Evolutionary conservation across 768 basidiomycete genomes (phyloP).

Genomic region (Serendipita sp.): DNA sequence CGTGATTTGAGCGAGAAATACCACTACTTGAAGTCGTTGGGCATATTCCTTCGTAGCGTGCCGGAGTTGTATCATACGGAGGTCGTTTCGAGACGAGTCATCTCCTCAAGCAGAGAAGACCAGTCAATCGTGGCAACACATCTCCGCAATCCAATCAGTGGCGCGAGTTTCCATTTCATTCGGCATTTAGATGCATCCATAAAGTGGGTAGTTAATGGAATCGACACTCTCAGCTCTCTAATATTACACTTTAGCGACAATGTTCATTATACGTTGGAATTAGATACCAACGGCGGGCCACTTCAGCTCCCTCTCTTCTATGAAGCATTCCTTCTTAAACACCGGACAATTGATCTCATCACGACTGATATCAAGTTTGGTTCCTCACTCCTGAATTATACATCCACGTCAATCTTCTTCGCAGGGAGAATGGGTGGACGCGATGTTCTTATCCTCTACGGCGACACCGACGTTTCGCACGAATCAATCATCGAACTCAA

Average conservation of each 20-base stretch:
- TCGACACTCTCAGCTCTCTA: background rate
- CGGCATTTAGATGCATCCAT: conserved; percentile 48
- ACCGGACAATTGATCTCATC: conserved; percentile 54
- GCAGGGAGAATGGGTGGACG: conserved; percentile 43
- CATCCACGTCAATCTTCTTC: conserved; percentile 60
- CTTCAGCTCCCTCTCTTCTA: conserved; percentile 43
- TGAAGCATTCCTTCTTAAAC: conserved; percentile 34
- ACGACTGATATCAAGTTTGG: conserved; percentile 64
- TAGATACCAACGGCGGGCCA: conserved; percentile 35
- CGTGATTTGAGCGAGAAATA: conserved; percentile 52
- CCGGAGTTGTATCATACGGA: conserved; percentile 70
- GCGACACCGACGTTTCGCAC: conserved; percentile 37
- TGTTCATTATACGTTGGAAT: conserved; percentile 42
- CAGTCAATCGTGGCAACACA: conserved; percentile 41
- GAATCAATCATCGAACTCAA: conserved; percentile 34
- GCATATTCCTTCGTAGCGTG: conserved; percentile 62
- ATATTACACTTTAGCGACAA: conserved; percentile 22
- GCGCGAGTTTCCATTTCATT: conserved; percentile 50
- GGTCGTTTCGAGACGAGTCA: conserved; percentile 45
- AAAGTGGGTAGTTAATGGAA: conserved; percentile 4
- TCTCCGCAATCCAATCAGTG: conserved; percentile 52
- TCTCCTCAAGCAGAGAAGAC: conserved; percentile 28
- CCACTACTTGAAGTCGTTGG: conserved; percentile 63
- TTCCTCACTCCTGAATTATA: conserved; percentile 39
- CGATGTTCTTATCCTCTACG: conserved; percentile 51